These are phyloP conservation scores for Hypoxylon fragiforme DNA, from an alignment of 495 filamentous ascomycete genomes.

Conservation along the genomic window DNA sequence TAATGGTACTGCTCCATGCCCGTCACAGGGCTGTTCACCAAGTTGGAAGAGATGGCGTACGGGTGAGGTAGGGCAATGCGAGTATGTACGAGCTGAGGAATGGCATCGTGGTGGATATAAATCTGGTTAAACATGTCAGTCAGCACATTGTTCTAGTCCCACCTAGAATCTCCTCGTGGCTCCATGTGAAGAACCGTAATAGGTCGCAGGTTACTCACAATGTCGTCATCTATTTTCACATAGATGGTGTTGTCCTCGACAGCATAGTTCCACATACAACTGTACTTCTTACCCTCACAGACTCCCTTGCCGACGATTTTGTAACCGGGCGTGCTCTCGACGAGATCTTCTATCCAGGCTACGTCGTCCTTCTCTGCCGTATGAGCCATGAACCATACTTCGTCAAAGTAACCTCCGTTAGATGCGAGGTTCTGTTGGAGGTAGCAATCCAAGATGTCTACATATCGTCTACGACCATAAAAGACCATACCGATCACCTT, in stretches of 20 bases:
- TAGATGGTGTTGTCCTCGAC: slow-evolving; percentile 50
- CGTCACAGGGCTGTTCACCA: slow-evolving; percentile 53
- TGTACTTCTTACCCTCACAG: slow-evolving; percentile 40
- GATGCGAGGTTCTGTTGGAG: slow-evolving; percentile 57
- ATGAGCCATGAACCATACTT: slow-evolving; percentile 57
- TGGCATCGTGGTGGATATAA: slow-evolving; percentile 57
- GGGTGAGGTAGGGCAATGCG: slow-evolving; percentile 52
- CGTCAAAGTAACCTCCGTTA: slow-evolving; percentile 58
- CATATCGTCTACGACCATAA: slow-evolving; percentile 47
- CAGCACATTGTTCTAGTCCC: not conserved
- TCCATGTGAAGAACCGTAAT: not conserved
- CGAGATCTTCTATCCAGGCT: slow-evolving; percentile 48
- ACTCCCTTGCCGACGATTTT: slow-evolving; percentile 33
- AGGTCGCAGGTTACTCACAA: slow-evolving; percentile 34
- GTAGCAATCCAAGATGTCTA: slow-evolving; percentile 58
- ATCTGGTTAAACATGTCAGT: slow-evolving; percentile 33
- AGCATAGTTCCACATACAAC: slow-evolving; percentile 39
- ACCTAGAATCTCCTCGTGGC: not conserved
- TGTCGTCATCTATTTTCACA: slow-evolving; percentile 60
- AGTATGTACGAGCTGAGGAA: slow-evolving; percentile 57
- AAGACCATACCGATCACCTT: slow-evolving; percentile 55
- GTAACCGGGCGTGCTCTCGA: slow-evolving; percentile 31
- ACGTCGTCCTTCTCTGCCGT: slow-evolving; percentile 51
- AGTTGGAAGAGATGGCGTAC: slow-evolving; percentile 55
- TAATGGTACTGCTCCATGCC: slow-evolving; percentile 54